A percentile compares a stretch with the other conserved stretches of the same genome.
phyloP scores from a whole-genome alignment of 805 yeast genomes.

The Zygotorulaspora danielsina region DNA sequence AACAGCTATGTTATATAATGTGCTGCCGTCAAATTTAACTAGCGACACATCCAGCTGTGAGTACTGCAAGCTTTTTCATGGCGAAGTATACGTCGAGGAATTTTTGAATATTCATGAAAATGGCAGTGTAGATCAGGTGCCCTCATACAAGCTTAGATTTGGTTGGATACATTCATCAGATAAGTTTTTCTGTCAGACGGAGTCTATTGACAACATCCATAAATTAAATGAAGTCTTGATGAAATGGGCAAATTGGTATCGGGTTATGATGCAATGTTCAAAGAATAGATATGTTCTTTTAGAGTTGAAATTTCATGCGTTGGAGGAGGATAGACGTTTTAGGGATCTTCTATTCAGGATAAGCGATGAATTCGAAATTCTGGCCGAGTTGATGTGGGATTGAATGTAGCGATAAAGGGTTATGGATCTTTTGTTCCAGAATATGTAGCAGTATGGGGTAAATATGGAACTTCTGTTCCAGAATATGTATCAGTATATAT shows the following conservation, averaged over 20 bases:
- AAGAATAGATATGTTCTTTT: constrained; percentile 18
- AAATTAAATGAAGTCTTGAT: constrained; percentile 18
- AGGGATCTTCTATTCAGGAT: constrained; percentile 28
- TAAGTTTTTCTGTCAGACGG: constrained; percentile 21
- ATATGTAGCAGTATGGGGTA: constrained; percentile 4
- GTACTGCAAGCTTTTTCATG: constrained; percentile 18
- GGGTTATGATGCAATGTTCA: constrained; percentile 22
- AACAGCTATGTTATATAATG: constrained; percentile 19
- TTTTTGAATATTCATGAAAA: constrained; percentile 10
- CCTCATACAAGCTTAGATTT: constrained; percentile 21
- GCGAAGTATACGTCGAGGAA: constrained; percentile 22
- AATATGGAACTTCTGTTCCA: too few species aligned
- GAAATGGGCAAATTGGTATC: constrained; percentile 15
- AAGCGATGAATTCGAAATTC: constrained; percentile 29
- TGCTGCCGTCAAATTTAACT: constrained; percentile 19
- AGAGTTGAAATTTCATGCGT: constrained; percentile 19
- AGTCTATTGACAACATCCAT: constrained; percentile 17
- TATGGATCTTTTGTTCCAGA: too few species aligned
- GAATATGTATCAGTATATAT: constrained; percentile 4
- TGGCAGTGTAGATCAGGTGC: constrained; percentile 12
- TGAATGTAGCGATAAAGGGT: not conserved
- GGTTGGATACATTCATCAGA: constrained; percentile 13
- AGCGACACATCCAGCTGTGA: constrained; percentile 8
- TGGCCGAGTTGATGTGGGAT: constrained; percentile 27
- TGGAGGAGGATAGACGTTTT: constrained; percentile 18